Base-by-base conservation (phyloP, 441 rosid genomes). In the Dalechampia spathulata region DNA sequence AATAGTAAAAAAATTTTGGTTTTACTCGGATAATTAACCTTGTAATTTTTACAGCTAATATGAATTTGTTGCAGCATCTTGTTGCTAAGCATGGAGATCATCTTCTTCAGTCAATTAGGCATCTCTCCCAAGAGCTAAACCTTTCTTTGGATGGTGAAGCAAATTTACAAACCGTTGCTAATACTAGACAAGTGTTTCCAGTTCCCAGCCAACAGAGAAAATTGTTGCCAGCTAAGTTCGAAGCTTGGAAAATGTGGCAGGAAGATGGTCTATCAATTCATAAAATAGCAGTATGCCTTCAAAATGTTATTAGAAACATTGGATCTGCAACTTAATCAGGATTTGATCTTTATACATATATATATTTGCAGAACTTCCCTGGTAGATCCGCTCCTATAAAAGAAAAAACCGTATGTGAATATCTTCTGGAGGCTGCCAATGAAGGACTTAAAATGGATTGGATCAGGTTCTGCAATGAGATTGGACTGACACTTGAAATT, bases 231-330 rank as follows among this genome's bases (percentile, higher is more conserved):
- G 80, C 80, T 0, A 78, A 78, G 58, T 55, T 39, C 21, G 78
- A 75, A 61, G 80, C 83, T 44, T 78, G 83, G 83, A 75, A 59
- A 57, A 63, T 70, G 76, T 78, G 83, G 83, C 66, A 58, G 48
- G 74, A 70, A 62, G 71, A 72, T 49, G 76, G 78, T 52, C 67
- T 70, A 23, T 59, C 83, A 45, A 37, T 78, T 48, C 63, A 68
- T 34, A 55, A 49, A 56, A 63, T 78, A 48, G 78, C 80, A 12
- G 83, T 78, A 75, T 52, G 72, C 60, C 20, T 59, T 55, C 45
- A 49, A 30, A 58, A 57, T 37, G 6, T 42, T 47, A n/a, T 7
- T 15, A 40, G 15, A 15, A 23, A n/a, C 44, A 21, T 14, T 3
- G 19, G 43, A 34, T 47, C 20, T 52, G 38, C 42, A 20, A 2